phyloP scores from a whole-genome alignment of 768 basidiomycete genomes.

The Xanthoconium stramineum region DNA sequence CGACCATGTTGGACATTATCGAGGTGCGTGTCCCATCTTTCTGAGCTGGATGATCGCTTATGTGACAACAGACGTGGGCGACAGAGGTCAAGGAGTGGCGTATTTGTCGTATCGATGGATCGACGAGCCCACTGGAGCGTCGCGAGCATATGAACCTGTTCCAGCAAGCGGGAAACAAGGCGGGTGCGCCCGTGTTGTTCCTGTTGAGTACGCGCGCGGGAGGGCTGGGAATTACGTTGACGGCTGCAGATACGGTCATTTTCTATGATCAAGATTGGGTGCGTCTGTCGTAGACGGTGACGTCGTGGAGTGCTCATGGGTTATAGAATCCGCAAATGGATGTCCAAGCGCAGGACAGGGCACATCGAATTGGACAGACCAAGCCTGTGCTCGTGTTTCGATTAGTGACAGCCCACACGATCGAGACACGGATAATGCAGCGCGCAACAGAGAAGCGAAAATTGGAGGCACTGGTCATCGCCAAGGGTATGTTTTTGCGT shows the following conservation, averaged over 20 bases:
- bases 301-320: not conserved
- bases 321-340: slow-evolving; percentile 92
- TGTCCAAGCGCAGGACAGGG: slow-evolving; percentile 91
- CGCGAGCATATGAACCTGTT: slow-evolving; percentile 82
- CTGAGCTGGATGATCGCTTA: not conserved
- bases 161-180: slow-evolving; percentile 64
- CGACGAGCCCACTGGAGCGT: slow-evolving; percentile 76
- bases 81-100: slow-evolving; percentile 75
- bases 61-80: slow-evolving; percentile 59
- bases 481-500: slow-evolving; percentile 52
- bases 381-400: slow-evolving; percentile 88
- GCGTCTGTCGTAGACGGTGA: not conserved
- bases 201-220: slow-evolving; percentile 92
- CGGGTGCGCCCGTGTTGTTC: slow-evolving; percentile 70
- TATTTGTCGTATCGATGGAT: slow-evolving; percentile 91
- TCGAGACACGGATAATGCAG: slow-evolving; percentile 91
- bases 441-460: slow-evolving; percentile 83
- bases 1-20: slow-evolving; percentile 93
- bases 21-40: slow-evolving; percentile 49
- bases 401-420: slow-evolving; percentile 79
- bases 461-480: slow-evolving; percentile 93
- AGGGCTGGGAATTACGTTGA: slow-evolving; percentile 94
- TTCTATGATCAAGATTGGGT: slow-evolving; percentile 26
- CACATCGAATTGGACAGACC: slow-evolving; percentile 95
- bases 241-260: slow-evolving; percentile 49